Evolutionary conservation across 2,329 filamentous ascomycete genomes (phyloP).

Genomic region (Metarhizium humberi): DNA sequence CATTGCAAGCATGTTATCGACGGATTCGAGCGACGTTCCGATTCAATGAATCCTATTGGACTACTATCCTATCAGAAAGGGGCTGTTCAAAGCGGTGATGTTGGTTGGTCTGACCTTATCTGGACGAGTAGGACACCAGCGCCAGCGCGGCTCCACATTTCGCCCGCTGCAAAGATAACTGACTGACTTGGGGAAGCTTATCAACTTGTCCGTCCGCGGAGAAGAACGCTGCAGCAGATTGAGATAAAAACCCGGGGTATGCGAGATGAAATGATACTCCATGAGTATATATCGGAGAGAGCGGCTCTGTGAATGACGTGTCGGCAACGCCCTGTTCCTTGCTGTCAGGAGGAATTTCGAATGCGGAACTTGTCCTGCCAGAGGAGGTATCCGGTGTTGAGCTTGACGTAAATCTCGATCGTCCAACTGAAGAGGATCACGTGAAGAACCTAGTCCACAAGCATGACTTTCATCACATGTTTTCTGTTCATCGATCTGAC

Average conservation of each 20-base stretch:
- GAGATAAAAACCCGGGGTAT: neutral
- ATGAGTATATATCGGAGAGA: neutral
- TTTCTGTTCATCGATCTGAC: neutral
- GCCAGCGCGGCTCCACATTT: neutral
- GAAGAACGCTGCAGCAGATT: neutral
- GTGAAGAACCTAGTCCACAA: neutral
- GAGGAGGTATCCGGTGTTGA: neutral
- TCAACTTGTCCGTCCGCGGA: slow-evolving; percentile 4
- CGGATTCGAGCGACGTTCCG: neutral
- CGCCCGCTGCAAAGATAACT: neutral
- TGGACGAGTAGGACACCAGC: neutral
- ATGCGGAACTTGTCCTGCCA: no score
- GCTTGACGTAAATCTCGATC: neutral
- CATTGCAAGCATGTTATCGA: neutral
- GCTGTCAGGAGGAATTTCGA: no score
- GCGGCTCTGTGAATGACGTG: neutral
- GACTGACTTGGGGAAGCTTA: neutral
- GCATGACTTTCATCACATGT: neutral
- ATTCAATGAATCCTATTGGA: neutral
- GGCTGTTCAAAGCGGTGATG: neutral
- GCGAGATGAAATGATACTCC: neutral
- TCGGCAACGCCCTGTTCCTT: no score
- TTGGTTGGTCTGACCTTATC: slow-evolving; percentile 2
- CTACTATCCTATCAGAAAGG: neutral
- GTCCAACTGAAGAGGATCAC: neutral